Conservation (phyloP, 495 filamentous ascomycete genomes). For the Penicillium paxilli region DNA sequence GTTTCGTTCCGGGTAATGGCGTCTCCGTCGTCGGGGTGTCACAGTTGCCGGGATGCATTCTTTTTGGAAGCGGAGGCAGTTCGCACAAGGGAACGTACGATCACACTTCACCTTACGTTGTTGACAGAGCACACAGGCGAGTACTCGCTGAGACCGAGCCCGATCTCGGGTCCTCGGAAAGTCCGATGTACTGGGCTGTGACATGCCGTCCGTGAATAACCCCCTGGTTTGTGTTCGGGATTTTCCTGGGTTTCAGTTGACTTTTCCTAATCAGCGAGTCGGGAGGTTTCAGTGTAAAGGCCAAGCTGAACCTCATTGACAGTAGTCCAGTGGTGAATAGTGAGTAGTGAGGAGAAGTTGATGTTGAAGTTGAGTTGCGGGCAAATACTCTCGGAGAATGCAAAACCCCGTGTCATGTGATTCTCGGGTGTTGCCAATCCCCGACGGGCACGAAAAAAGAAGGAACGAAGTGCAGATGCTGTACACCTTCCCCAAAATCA, state of each 20-base stretch:
- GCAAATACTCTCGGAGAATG: background rate
- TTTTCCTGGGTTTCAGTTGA: too few species aligned
- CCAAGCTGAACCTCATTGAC: too few species aligned
- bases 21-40: slow-evolving; percentile 41
- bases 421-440: background rate
- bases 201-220: background rate
- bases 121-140: slow-evolving; percentile 58
- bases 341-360: too few species aligned
- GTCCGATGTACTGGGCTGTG: background rate
- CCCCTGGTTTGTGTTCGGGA: too few species aligned
- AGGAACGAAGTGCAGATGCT: too few species aligned
- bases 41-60: slow-evolving; percentile 51
- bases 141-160: slow-evolving; percentile 43
- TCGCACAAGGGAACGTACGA: slow-evolving; percentile 53
- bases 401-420: background rate
- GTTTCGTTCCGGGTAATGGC: slow-evolving; percentile 55
- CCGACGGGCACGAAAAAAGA: background rate
- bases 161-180: slow-evolving; percentile 12
- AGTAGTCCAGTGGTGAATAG: too few species aligned
- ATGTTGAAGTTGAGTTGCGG: too few species aligned
- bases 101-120: slow-evolving; percentile 61
- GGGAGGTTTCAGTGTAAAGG: too few species aligned
- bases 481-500: background rate
- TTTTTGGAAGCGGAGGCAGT: slow-evolving; percentile 41
- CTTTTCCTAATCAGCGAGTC: too few species aligned